A percentile compares a stretch with the other conserved stretches of the same genome.
Conservation (phyloP, 768 basidiomycete species). For the Lactarius akahatsu region DNA sequence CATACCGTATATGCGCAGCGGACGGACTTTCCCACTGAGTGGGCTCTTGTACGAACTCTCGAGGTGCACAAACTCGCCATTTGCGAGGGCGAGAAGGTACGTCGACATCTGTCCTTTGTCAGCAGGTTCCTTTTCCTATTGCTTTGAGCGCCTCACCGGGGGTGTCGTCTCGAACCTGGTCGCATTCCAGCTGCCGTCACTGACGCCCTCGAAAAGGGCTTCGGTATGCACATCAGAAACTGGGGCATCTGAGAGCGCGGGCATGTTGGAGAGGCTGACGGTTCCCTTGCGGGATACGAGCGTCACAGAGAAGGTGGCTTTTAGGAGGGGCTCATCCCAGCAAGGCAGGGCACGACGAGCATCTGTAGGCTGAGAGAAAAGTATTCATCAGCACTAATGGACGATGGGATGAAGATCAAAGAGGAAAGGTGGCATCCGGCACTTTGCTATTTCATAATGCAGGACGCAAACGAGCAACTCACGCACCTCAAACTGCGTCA, state of each 20-base stretch:
- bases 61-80: slow-evolving; percentile 71
- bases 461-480: neutral
- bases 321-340: slow-evolving; percentile 92
- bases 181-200: slow-evolving; percentile 68
- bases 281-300: slow-evolving; percentile 78
- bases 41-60: slow-evolving; percentile 78
- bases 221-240: slow-evolving; percentile 33
- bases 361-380: slow-evolving; percentile 64
- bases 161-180: slow-evolving; percentile 82
- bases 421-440: neutral
- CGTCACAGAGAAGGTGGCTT: slow-evolving; percentile 76
- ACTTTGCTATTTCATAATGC: neutral
- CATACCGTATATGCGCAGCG: slow-evolving; percentile 81
- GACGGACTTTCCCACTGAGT: slow-evolving; percentile 74
- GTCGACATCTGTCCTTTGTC: slow-evolving; percentile 61
- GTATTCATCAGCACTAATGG: neutral
- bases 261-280: slow-evolving; percentile 86
- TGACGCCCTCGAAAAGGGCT: slow-evolving; percentile 29
- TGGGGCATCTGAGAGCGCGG: slow-evolving; percentile 54
- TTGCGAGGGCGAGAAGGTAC: slow-evolving; percentile 87
- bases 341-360: slow-evolving; percentile 83
- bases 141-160: slow-evolving; percentile 39
- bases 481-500: slow-evolving; percentile 86
- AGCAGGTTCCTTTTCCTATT: neutral
- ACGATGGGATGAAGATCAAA: neutral